Conservation (phyloP, 306 rosid genomes). For the Dryas alaskensis region DNA sequence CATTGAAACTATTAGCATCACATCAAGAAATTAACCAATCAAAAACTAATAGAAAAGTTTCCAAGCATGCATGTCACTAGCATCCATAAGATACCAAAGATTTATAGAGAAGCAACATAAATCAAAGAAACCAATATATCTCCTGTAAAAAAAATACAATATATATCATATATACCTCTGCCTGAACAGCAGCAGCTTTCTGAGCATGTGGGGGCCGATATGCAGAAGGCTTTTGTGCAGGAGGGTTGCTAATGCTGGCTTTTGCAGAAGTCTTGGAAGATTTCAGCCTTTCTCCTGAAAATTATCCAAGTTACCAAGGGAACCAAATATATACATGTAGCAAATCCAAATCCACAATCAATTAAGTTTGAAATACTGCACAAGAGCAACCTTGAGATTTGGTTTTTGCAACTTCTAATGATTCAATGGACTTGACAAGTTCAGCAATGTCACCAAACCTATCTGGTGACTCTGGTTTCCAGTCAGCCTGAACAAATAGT, state of each 20-base stretch:
- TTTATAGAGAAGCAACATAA: background rate
- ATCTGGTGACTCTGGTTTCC: slow-evolving; percentile 82
- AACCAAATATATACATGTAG: slow-evolving; percentile 7
- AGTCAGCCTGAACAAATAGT: slow-evolving; percentile 63
- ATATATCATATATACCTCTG: slow-evolving; percentile 54
- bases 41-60: background rate
- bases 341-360: slow-evolving; percentile 15
- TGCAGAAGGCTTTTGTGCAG: slow-evolving; percentile 78
- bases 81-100: background rate
- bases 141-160: background rate
- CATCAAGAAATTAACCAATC: background rate
- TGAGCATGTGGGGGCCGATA: slow-evolving; percentile 94
- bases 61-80: background rate
- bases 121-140: slow-evolving; percentile 3
- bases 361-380: slow-evolving; percentile 11
- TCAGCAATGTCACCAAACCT: slow-evolving; percentile 64
- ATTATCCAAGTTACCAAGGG: slow-evolving; percentile 26
- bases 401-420: slow-evolving; percentile 52
- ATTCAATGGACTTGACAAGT: slow-evolving; percentile 56
- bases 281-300: slow-evolving; percentile 66
- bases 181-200: slow-evolving; percentile 73
- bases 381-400: slow-evolving; percentile 58
- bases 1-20: slow-evolving; percentile 26
- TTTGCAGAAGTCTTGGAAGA: slow-evolving; percentile 40
- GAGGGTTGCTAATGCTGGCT: slow-evolving; percentile 43